Evolutionary conservation across 2,329 filamentous ascomycete genomes (phyloP), one percentile per base, ranked within the genome.

Genomic region (Sporothrix variecibatus): DNA sequence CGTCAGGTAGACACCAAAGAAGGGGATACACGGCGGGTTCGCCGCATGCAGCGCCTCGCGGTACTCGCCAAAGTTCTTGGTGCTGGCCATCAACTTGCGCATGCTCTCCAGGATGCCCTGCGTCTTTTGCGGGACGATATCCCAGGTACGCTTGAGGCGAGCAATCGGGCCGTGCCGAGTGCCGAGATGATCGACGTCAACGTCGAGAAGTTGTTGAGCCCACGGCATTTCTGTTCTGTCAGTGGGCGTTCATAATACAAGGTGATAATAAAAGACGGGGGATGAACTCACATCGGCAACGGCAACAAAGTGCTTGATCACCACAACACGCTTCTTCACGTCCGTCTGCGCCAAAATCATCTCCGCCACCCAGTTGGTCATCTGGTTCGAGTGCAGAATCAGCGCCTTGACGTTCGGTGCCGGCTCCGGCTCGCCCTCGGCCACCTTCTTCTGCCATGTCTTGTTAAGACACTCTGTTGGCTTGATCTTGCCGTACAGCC

Each of bases 311-410:
- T 98, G 96, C 82, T 98, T 98, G 83, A 99, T 98, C 62, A 99
- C 96, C 46, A 97, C 93, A 34, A 98, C 95, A 78, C 96, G 90
- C 82, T 97, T 97, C 86, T 96, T 97, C 76, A 98, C 93, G 81
- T 99, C 96, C 79, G 92, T 89, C 82, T 99, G 96, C 0, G 93
- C 95, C 76, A 99, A 84, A 78, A 99, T 98, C 96, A 99, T 98
- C 82, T 98, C 95, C 40, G 96, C 96, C 70, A 98, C 96, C 96
- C 96, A 99, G 81, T 98, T 99, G 6, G 96, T 99, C 86, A 99
- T 91, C 82, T 98, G 95, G 80, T 99, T 99, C 0, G 96, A 98
- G 83, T 99, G 96, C 71, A 98, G 86, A 83, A 99, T 99, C 76
- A 99, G 87, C 11, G 94, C 93, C 84, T 98, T 98, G 78, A 99